Conservation (phyloP, 83 land plant species). For the Picea abies region DNA sequence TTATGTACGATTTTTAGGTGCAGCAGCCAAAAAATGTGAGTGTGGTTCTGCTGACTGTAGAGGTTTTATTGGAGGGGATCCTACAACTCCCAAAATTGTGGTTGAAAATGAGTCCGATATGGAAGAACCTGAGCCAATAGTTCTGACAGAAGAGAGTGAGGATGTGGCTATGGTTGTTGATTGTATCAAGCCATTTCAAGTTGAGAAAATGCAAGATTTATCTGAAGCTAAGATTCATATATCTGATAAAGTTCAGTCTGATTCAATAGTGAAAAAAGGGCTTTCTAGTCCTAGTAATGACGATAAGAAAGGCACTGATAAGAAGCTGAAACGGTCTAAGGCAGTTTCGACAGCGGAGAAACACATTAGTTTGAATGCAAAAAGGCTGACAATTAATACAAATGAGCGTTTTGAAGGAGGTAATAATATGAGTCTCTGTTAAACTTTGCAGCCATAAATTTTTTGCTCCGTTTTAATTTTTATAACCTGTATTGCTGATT, state of each 20-base stretch:
- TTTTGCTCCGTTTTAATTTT: constrained; percentile 1
- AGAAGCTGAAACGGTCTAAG: constrained; percentile 11
- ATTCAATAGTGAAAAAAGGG: neutral
- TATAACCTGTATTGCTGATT: constrained; percentile 6
- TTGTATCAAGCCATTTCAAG: constrained; percentile 1
- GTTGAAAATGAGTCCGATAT: constrained; percentile 83
- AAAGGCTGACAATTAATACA: neutral
- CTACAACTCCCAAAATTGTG: constrained; percentile 45
- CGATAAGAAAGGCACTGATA: neutral
- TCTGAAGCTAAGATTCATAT: neutral
- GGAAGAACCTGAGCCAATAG: constrained; percentile 57
- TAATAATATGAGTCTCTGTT: constrained; percentile 6
- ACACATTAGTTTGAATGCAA: constrained; percentile 2
- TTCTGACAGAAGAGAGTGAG: constrained; percentile 44
- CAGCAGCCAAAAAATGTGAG: constrained; percentile 91
- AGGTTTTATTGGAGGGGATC: constrained; percentile 91
- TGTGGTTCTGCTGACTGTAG: constrained; percentile 88
- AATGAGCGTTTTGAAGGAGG: constrained; percentile 50
- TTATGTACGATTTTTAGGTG: constrained; percentile 87
- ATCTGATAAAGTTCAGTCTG: constrained; percentile 7
- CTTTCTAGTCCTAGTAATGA: neutral
- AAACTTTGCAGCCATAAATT: neutral
- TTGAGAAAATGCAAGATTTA: constrained; percentile 3
- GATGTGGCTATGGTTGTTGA: constrained; percentile 4
- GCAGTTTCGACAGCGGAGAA: neutral